These are phyloP conservation scores for Phaseolus coccineus DNA, from an alignment of 331 rosid species.

Conservation along the genomic window DNA sequence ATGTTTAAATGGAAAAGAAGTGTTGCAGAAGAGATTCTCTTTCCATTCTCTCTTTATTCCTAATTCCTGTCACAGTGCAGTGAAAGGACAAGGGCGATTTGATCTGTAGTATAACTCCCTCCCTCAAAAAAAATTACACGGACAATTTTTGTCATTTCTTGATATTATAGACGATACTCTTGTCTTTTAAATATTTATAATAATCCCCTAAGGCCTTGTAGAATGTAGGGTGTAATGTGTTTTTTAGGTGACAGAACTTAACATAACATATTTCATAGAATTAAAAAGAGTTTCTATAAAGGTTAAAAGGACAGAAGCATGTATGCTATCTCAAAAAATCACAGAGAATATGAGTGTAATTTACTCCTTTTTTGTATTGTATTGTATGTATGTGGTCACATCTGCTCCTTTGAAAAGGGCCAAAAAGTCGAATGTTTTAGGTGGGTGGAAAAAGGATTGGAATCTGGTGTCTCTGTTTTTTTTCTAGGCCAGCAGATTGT, in stretches of 20 bases:
- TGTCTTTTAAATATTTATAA: not conserved
- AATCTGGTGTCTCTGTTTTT: slow-evolving; percentile 59
- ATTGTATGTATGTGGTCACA: slow-evolving; percentile 51
- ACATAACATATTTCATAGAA: not conserved
- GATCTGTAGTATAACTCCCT: slow-evolving; percentile 2
- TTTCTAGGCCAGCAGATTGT: slow-evolving; percentile 45
- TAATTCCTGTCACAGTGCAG: slow-evolving; percentile 55
- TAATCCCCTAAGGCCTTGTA: not conserved
- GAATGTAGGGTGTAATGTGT: not conserved
- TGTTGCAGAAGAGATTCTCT: slow-evolving; percentile 59
- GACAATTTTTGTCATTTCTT: not conserved
- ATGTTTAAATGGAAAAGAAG: slow-evolving; percentile 54
- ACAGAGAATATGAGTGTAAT: not conserved
- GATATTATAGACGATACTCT: not conserved
- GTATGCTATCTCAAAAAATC: not conserved
- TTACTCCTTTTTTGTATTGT: not conserved
- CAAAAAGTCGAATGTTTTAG: slow-evolving; percentile 45
- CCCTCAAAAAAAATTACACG: not conserved
- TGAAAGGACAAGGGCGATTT: slow-evolving; percentile 39
- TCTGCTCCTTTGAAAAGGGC: slow-evolving; percentile 54
- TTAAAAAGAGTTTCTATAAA: not conserved
- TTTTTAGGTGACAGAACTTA: not conserved
- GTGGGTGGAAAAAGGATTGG: slow-evolving; percentile 65
- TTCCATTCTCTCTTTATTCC: slow-evolving; percentile 40
- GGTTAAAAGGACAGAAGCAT: not conserved